Base-by-base conservation (phyloP, 2,329 filamentous ascomycete species). In the Pleoardoris graminearum region DNA sequence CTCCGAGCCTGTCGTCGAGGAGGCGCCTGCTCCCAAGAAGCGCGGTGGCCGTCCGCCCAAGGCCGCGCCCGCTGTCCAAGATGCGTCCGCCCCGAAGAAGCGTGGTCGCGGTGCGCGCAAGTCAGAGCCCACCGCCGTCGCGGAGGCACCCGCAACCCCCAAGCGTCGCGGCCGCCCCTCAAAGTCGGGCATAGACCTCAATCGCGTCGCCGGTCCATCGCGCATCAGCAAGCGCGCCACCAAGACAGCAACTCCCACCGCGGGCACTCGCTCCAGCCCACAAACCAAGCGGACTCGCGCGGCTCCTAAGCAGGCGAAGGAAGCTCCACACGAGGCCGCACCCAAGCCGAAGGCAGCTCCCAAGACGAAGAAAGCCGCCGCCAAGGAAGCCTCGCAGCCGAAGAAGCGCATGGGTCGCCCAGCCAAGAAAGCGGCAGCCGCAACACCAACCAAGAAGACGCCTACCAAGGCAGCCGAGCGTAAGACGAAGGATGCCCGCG, bases 381-480 rank as follows among this genome's bases (percentile, higher is more conserved):
- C 48, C 25, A 37, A 41, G 16, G 25, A 45, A n/a, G 48, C 36
- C 5, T 36, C 50, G 2, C 51, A 60, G 29, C 50, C 48, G 12
- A 66, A 62, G 44, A 59, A 60, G 22, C 55, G 58, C 6, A 48
- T 62, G 7, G 61, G 61, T 3, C 53, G 60, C 4, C 65, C 66
- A 2, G 53, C 50, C 1, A 63, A 63, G 52, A 44, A 52, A 2
- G 46, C 54, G 19, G 45, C 43, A 17, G 5, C 51, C 23, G 51
- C 46, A 3, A 7, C 37, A 44, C 25, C 38, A 29, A 22, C 48
- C 33, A n/a, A 61, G 57, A 51, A 63, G 59, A 30, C 51, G 12
- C 27, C 50, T 17, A 37, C 33, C 12, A 53, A 58, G 27, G 38
- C 51, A 17, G 53, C 48, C 10, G 41, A 50, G 7, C 37, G 30